These are phyloP conservation scores for Volvariella surrecta DNA, from an alignment of 1,284 basidiomycete genomes.

Conservation along the genomic window DNA sequence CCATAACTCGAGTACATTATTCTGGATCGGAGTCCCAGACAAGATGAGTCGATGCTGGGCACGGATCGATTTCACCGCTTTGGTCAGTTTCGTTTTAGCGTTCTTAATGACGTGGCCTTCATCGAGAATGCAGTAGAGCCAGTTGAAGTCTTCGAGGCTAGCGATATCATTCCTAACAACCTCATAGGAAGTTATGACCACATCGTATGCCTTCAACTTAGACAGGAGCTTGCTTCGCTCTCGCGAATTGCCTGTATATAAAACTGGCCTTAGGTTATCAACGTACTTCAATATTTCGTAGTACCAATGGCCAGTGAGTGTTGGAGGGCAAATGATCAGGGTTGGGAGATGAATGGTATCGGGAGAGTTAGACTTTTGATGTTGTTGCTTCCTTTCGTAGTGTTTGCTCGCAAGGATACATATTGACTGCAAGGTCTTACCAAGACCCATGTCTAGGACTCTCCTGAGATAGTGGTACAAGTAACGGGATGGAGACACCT, in stretches of 20 bases:
- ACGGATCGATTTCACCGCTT: conserved; percentile 87
- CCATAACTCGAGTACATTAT: conserved; percentile 98
- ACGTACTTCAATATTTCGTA: conserved; percentile 96
- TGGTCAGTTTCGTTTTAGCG: conserved; percentile 94
- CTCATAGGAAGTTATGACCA: conserved; percentile 97
- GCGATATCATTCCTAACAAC: conserved; percentile 93
- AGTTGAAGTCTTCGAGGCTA: conserved; percentile 68
- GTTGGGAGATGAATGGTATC: conserved; percentile 88
- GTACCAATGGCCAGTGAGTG: conserved; percentile 97
- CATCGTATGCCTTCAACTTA: conserved; percentile 69
- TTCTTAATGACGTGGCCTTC: conserved; percentile 99
- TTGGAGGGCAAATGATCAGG: conserved; percentile 94
- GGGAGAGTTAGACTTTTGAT: conserved; percentile 61
- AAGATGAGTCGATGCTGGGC: conserved; percentile 92
- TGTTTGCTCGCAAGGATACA: conserved; percentile 96
- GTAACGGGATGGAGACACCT: conserved; percentile 17
- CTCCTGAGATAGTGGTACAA: conserved; percentile 3
- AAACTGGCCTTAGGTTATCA: conserved; percentile 76
- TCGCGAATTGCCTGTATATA: conserved; percentile 87
- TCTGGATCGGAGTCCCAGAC: conserved; percentile 98
- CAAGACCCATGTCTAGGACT: conserved; percentile 89
- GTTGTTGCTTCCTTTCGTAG: conserved; percentile 72
- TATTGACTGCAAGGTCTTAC: conserved; percentile 97
- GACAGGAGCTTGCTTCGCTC: conserved; percentile 71
- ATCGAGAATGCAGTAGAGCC: conserved; percentile 97